Base-by-base conservation (phyloP, 306 rosid genomes). In the Alnus rubra region DNA sequence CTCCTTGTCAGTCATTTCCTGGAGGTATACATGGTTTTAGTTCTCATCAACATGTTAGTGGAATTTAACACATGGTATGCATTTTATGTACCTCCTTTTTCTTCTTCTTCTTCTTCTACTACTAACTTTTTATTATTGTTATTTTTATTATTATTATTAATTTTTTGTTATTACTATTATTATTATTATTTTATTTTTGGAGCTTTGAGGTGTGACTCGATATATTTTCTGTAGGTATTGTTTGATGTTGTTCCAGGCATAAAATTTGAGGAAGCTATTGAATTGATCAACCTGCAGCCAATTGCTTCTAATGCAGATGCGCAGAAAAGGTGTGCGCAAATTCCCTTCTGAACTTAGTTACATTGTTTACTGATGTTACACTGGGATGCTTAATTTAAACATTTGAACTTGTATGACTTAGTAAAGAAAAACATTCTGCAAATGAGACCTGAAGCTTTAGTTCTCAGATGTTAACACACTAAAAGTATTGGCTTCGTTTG, bases 191-290 rank as follows among this genome's bases (percentile, higher is more conserved):
- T 42, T 67, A 37, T 67, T 39, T 67, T 67, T 67, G 49, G 23
- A 67, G 72, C 48, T 7, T 67, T 67, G 23, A 67, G 31, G 23
- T 39, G 50, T 89, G 88, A 83, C 80, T 19, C 60, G 76, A 78
- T 74, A 69, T 80, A 64, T 86, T 78, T 84, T 87, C 73, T 85
- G 87, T 84, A 95, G 98, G 98, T 95, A 72, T 86, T 95, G 85
- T 95, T 95, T 90, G 98, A 95, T 88, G 94, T 95, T 82, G 98
- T 95, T 81, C 98, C 98, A 19, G 90, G 93, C 86, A 92, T 95
- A 77, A 92, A 85, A 86, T 95, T 91, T 83, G 86, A 89, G 84
- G 98, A 92, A 90, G 95, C 98, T 76, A 87, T 92, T 75, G 93
- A 92, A 78, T 82, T 95, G 90, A 91, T 92, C 82, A 91, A 84